Percentiles rank a stretch among this genome's conserved stretches.
These are phyloP conservation scores for Malus hybrid DNA, from an alignment of 331 rosid genomes.

Conservation along the genomic window DNA sequence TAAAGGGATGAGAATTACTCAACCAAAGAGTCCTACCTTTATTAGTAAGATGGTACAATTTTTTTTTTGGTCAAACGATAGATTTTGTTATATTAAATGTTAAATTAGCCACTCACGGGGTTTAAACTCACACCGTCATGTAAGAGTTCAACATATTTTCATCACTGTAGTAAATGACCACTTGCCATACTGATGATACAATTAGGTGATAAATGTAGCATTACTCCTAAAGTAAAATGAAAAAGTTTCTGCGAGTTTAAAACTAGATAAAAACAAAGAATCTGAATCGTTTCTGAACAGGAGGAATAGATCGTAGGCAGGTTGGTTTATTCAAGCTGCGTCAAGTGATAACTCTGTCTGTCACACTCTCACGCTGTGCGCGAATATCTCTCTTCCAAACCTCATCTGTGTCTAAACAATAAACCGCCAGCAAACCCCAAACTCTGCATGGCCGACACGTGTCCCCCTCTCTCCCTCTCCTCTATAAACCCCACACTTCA, in stretches of 20 bases:
- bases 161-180: too few relatives aligned
- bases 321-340: not conserved
- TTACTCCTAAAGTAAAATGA: not conserved
- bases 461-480: conserved; percentile 12
- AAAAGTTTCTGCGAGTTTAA: not conserved
- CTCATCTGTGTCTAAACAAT: conserved; percentile 39
- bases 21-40: too few relatives aligned
- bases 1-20: too few relatives aligned
- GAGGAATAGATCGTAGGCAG: not conserved
- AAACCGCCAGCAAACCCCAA: conserved; percentile 49
- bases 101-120: fast-evolving
- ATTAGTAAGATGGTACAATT: too few relatives aligned
- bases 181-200: too few relatives aligned
- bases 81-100: too few relatives aligned
- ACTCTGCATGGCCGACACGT: conserved; percentile 43
- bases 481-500: conserved; percentile 24
- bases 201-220: too few relatives aligned
- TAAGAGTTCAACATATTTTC: fast-evolving
- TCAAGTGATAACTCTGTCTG: not conserved
- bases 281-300: not conserved
- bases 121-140: too few relatives aligned
- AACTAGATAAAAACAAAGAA: not conserved
- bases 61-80: too few relatives aligned
- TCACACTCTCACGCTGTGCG: conserved; percentile 25
- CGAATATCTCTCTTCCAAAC: conserved; percentile 13